Conservation (phyloP, 2,329 filamentous ascomycete species). For the Fusarium acutatum region DNA sequence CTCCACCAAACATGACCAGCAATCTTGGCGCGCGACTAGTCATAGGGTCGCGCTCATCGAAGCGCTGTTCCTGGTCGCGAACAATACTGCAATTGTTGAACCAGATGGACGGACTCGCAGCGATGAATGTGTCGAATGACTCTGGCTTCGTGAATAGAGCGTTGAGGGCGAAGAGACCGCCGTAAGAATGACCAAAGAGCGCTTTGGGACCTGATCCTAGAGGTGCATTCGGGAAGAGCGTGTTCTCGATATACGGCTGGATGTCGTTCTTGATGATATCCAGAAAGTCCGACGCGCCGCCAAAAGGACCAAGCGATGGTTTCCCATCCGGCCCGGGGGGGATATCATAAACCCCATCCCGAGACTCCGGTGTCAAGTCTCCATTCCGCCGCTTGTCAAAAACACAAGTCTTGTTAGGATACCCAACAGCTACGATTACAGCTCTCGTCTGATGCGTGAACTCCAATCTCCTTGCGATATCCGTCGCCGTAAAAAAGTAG, state of each 20-base stretch:
- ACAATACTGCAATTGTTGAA: conserved; percentile 55
- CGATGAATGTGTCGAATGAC: conserved; percentile 55
- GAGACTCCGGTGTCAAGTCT: conserved; percentile 43
- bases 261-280: conserved; percentile 52
- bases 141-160: conserved; percentile 51
- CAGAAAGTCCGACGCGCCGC: conserved; percentile 56
- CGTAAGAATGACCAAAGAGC: conserved; percentile 59
- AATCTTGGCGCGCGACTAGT: conserved; percentile 40
- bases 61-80: conserved; percentile 40
- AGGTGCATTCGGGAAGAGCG: conserved; percentile 34
- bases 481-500: conserved; percentile 46
- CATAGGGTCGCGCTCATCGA: conserved; percentile 22
- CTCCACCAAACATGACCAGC: conserved; percentile 45
- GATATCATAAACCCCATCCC: conserved; percentile 24
- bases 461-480: conserved; percentile 39
- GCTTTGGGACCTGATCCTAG: conserved; percentile 51
- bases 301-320: conserved; percentile 37
- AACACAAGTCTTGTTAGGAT: conserved; percentile 40
- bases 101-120: conserved; percentile 57
- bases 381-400: conserved; percentile 41
- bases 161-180: conserved; percentile 57
- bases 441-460: conserved; percentile 36
- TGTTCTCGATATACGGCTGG: conserved; percentile 42
- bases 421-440: conserved; percentile 47
- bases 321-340: conserved; percentile 33